Conservation (phyloP, 2,329 filamentous ascomycete species). For the Fusarium albosuccineum region DNA sequence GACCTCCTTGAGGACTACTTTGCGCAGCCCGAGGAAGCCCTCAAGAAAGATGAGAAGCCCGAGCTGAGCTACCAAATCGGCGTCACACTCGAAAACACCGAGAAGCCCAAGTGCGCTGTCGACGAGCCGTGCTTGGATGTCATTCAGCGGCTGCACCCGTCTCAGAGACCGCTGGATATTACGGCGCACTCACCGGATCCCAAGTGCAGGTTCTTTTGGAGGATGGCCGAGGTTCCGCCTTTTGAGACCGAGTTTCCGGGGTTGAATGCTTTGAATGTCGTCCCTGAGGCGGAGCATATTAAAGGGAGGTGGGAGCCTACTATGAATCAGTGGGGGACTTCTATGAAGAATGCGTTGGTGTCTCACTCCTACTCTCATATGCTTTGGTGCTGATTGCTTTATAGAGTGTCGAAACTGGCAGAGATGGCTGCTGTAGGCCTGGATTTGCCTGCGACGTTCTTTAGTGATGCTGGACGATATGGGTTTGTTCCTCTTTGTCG, state of each 20-base stretch:
- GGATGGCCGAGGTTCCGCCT: slow-evolving; percentile 67
- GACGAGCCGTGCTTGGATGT: slow-evolving; percentile 71
- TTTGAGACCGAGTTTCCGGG: slow-evolving; percentile 68
- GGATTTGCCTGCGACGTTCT: slow-evolving; percentile 64
- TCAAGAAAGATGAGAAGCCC: slow-evolving; percentile 67
- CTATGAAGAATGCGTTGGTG: slow-evolving; percentile 71
- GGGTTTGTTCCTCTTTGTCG: slow-evolving; percentile 54
- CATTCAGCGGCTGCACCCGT: slow-evolving; percentile 66
- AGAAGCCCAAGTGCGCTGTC: slow-evolving; percentile 73
- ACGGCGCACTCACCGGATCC: slow-evolving; percentile 68
- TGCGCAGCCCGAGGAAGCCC: slow-evolving; percentile 63
- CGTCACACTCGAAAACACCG: slow-evolving; percentile 73
- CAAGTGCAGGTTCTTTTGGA: slow-evolving; percentile 75
- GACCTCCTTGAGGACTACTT: slow-evolving; percentile 76
- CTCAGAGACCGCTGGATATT: slow-evolving; percentile 70
- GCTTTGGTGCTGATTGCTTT: neutral
- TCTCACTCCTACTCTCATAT: neutral
- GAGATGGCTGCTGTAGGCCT: slow-evolving; percentile 71
- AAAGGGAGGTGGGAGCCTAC: slow-evolving; percentile 63
- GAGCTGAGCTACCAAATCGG: slow-evolving; percentile 72
- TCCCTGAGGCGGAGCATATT: slow-evolving; percentile 64
- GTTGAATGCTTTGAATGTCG: slow-evolving; percentile 68
- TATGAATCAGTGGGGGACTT: slow-evolving; percentile 69
- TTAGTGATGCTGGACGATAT: slow-evolving; percentile 67
- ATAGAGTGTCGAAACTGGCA: slow-evolving; percentile 66